Percentiles rank a stretch among this genome's conserved stretches.
phyloP scores from a whole-genome alignment of 2,329 filamentous ascomycete species.

The Shiraia sp. region DNA sequence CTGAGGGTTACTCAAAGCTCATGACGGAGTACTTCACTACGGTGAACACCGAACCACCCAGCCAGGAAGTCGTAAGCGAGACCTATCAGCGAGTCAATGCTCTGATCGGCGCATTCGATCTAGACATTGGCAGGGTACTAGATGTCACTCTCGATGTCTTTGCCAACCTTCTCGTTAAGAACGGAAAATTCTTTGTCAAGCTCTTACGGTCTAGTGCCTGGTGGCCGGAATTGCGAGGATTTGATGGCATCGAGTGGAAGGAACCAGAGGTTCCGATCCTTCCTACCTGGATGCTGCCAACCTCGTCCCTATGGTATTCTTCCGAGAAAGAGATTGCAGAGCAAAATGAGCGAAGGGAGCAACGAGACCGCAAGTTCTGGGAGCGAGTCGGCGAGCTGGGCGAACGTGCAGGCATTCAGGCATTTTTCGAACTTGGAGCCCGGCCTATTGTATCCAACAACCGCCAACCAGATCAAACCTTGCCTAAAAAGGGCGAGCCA shows the following conservation, averaged over 20 bases:
- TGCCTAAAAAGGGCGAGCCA: conserved; percentile 18
- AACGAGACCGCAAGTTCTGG: conserved; percentile 81
- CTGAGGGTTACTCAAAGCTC: conserved; percentile 94
- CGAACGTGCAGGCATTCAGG: conserved; percentile 65
- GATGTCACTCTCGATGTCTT: conserved; percentile 96
- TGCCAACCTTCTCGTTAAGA: conserved; percentile 88
- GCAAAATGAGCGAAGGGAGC: conserved; percentile 60
- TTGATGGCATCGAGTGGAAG: conserved; percentile 53
- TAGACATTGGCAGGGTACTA: conserved; percentile 91
- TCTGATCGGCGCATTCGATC: conserved; percentile 93
- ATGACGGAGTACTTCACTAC: conserved; percentile 95
- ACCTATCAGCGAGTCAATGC: conserved; percentile 92
- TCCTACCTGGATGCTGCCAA: conserved; percentile 84
- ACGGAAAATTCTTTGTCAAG: conserved; percentile 92
- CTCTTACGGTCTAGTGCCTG: conserved; percentile 89
- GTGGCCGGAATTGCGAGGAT: conserved; percentile 78
- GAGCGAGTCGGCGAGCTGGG: conserved; percentile 68
- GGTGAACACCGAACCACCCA: conserved; percentile 73
- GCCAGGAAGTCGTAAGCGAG: conserved; percentile 75
- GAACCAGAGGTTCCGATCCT: conserved; percentile 65
- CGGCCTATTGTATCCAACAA: conserved; percentile 59
- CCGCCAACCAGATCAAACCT: conserved; percentile 36
- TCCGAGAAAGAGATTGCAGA: conserved; percentile 70
- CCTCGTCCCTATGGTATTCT: conserved; percentile 64
- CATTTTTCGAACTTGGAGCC: conserved; percentile 87